These are phyloP conservation scores for Mycena capillaripes DNA, from an alignment of 768 basidiomycete genomes.

Conservation along the genomic window DNA sequence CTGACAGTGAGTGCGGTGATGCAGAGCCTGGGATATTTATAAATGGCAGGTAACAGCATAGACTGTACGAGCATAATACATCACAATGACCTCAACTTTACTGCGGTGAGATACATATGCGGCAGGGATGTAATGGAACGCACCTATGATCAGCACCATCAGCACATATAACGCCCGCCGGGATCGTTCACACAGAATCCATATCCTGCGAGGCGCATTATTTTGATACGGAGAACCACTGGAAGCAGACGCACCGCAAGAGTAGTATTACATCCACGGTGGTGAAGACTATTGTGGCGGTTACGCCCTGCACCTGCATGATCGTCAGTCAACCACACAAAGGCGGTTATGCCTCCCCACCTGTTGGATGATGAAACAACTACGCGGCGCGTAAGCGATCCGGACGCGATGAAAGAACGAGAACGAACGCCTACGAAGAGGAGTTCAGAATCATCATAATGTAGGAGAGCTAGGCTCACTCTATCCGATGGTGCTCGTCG, in stretches of 20 bases:
- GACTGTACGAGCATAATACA: neutral
- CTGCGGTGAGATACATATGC: neutral
- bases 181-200: constrained; percentile 12
- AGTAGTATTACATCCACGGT: neutral
- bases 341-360: neutral
- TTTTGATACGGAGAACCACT: too few species aligned
- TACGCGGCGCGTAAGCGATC: neutral
- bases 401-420: neutral
- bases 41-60: neutral
- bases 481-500: neutral
- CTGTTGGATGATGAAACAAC: neutral
- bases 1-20: neutral
- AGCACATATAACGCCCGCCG: constrained; percentile 1
- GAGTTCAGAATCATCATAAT: neutral
- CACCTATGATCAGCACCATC: constrained; percentile 4
- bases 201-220: neutral
- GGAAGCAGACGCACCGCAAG: neutral
- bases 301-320: neutral
- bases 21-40: neutral
- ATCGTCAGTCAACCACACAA: neutral
- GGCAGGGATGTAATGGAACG: neutral
- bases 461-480: neutral
- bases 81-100: neutral
- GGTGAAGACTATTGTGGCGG: neutral
- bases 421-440: neutral